phyloP scores from a whole-genome alignment of 495 filamentous ascomycete genomes.

The Paragyromitra xinjiangensis region DNA sequence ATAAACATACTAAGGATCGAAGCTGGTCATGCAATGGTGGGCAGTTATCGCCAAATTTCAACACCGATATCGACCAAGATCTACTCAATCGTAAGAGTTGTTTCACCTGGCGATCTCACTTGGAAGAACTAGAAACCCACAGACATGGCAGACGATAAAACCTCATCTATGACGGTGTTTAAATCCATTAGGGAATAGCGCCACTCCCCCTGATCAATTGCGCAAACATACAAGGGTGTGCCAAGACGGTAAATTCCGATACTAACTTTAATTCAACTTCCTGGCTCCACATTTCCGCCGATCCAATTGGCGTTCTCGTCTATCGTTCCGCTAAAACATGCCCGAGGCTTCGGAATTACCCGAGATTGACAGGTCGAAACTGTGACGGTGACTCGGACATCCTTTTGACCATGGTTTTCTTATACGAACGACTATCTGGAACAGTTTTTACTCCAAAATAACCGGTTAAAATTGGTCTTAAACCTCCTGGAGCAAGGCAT shows the following conservation, averaged over 20 bases:
- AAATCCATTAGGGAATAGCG: conserved; percentile 16
- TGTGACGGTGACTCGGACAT: background rate
- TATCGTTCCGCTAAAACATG: background rate
- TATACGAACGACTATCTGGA: background rate
- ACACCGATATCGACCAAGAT: background rate
- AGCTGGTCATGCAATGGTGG: background rate
- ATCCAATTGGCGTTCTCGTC: conserved; percentile 1
- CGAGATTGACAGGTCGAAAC: background rate
- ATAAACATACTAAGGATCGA: background rate
- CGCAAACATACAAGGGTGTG: background rate
- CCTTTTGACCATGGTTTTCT: background rate
- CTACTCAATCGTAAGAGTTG: background rate
- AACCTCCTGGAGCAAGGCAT: background rate
- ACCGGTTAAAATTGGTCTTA: background rate
- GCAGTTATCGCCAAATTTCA: background rate
- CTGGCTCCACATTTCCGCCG: background rate
- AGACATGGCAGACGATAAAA: background rate
- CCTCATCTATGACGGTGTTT: background rate
- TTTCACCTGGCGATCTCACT: background rate
- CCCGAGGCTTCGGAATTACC: background rate
- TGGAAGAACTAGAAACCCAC: background rate
- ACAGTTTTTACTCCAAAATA: background rate
- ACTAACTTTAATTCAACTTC: conserved; percentile 33
- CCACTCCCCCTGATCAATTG: background rate
- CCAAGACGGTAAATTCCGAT: conserved; percentile 32